phyloP scores from a whole-genome alignment of 495 filamentous ascomycete genomes.

The Tetracladium marchalianum region DNA sequence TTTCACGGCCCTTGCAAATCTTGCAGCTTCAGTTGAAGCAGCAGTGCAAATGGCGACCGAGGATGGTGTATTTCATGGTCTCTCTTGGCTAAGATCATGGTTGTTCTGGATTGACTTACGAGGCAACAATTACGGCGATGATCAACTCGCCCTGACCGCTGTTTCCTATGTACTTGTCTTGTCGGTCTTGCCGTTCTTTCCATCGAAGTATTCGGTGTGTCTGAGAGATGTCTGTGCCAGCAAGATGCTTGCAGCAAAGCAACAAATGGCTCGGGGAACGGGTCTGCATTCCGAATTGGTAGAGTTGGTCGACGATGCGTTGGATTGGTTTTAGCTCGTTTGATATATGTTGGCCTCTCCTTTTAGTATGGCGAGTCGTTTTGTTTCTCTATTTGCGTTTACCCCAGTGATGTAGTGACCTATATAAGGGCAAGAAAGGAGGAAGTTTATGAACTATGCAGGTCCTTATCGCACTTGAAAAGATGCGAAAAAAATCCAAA shows the following conservation, averaged over 20 bases:
- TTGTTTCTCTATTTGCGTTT: too few relatives aligned
- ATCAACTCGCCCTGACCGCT: neutral
- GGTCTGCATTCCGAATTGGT: too few relatives aligned
- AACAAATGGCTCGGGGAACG: too few relatives aligned
- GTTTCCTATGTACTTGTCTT: slow-evolving; percentile 4
- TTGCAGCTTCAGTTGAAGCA: neutral
- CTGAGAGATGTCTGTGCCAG: neutral
- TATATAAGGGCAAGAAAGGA: too few relatives aligned
- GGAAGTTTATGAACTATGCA: too few relatives aligned
- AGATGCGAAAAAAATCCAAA: too few relatives aligned
- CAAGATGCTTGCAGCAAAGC: neutral
- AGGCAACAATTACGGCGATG: neutral
- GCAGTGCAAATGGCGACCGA: neutral
- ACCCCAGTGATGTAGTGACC: too few relatives aligned
- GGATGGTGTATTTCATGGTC: neutral
- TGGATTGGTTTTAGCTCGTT: too few relatives aligned
- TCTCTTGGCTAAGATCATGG: slow-evolving; percentile 7
- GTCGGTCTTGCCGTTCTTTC: slow-evolving; percentile 2
- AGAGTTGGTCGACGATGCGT: too few relatives aligned
- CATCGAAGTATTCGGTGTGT: neutral
- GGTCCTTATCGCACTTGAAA: too few relatives aligned
- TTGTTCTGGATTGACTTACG: slow-evolving; percentile 12
- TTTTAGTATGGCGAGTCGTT: too few relatives aligned
- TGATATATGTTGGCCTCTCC: too few relatives aligned
- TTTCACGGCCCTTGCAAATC: slow-evolving; percentile 2